Evolutionary conservation across 176 grass and related monocot species (phyloP).

Genomic region (Juncus effusus): DNA sequence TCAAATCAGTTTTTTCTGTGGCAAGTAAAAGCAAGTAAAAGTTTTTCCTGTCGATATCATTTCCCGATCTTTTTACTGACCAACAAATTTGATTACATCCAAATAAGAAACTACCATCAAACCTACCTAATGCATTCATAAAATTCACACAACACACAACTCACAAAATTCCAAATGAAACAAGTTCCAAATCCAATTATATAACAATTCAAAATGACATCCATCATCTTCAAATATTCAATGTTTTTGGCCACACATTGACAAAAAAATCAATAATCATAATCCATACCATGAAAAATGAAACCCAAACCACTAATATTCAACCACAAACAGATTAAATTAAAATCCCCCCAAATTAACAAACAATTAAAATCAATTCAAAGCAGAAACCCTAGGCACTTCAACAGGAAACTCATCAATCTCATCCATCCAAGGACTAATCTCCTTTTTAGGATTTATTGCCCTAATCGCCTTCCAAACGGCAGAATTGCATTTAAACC

Average conservation of each 20-base stretch:
- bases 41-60: too few species aligned
- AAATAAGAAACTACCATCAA: too few species aligned
- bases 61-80: too few species aligned
- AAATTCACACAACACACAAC: too few species aligned
- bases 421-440: slow-evolving; percentile 87
- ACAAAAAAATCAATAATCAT: slow-evolving; percentile 16
- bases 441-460: slow-evolving; percentile 55
- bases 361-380: slow-evolving; percentile 29
- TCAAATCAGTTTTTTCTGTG: too few species aligned
- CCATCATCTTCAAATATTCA: background rate
- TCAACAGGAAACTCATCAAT: slow-evolving; percentile 62
- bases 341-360: slow-evolving; percentile 3
- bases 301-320: slow-evolving; percentile 22
- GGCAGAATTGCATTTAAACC: slow-evolving; percentile 90
- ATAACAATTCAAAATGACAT: slow-evolving; percentile 16
- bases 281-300: slow-evolving; percentile 20
- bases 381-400: slow-evolving; percentile 54
- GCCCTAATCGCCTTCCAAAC: slow-evolving; percentile 72
- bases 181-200: background rate
- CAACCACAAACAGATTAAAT: background rate
- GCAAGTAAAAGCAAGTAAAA: too few species aligned
- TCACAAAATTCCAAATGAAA: too few species aligned
- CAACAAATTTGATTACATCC: too few species aligned
- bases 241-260: background rate
- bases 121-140: too few species aligned